phyloP scores from a whole-genome alignment of 257 asterid genomes.

The Cruciata laevipes region DNA sequence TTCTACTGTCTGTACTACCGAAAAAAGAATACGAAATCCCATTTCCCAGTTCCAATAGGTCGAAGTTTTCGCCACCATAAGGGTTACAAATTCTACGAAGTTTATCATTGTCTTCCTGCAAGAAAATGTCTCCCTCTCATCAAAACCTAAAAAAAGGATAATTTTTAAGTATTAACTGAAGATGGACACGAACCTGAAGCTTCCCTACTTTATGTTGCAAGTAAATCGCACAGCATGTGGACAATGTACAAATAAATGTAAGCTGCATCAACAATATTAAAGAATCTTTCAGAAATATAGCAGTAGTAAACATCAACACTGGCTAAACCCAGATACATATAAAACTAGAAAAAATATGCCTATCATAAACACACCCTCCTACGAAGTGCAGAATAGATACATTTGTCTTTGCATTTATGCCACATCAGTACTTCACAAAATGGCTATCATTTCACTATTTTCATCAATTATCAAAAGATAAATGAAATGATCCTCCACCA shows the following conservation, averaged over 20 bases:
- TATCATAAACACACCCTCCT: not conserved
- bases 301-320: not conserved
- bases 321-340: not conserved
- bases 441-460: not conserved
- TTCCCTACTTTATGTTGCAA: constrained; percentile 49
- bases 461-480: not conserved
- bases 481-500: not conserved
- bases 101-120: constrained; percentile 63
- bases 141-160: constrained; percentile 13
- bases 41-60: constrained; percentile 31
- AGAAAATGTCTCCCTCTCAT: constrained; percentile 15
- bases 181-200: constrained; percentile 61
- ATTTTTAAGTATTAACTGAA: too few relatives aligned
- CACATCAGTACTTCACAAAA: not conserved
- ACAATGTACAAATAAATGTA: constrained; percentile 34
- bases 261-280: constrained; percentile 45
- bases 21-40: constrained; percentile 32
- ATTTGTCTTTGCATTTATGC: not conserved
- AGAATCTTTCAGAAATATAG: constrained; percentile 10
- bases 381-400: not conserved
- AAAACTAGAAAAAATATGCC: not conserved
- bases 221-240: constrained; percentile 38
- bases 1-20: constrained; percentile 46
- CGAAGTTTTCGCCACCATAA: constrained; percentile 23
- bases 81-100: constrained; percentile 42